These are phyloP conservation scores for Gonapodya prolifera DNA, from an alignment of 192 early-diverging fungal genomes.

Conservation along the genomic window DNA sequence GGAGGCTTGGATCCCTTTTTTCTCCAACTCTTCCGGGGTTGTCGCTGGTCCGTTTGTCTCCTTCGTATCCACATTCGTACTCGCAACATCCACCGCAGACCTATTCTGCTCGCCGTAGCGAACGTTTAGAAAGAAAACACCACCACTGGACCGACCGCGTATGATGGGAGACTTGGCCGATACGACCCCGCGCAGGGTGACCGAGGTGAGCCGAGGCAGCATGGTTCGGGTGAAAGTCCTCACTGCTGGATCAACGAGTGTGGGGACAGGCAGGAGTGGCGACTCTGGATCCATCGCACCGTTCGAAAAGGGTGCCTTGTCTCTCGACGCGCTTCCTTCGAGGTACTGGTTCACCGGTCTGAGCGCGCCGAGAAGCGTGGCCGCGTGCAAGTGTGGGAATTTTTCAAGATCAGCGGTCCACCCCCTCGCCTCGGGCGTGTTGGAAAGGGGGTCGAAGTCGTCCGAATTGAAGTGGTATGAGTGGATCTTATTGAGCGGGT, in stretches of 20 bases:
- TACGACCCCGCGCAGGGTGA: not conserved
- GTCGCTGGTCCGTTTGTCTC: not conserved
- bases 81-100: not conserved
- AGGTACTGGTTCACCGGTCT: not conserved
- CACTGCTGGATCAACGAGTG: not conserved
- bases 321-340: not conserved
- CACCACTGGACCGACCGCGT: not conserved
- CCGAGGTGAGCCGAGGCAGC: not conserved
- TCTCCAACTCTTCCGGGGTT: not conserved
- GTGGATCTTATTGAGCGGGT: not conserved
- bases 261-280: no score
- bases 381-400: not conserved
- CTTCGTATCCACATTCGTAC: not conserved
- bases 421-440: not conserved
- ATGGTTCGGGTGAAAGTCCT: not conserved
- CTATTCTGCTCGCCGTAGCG: not conserved
- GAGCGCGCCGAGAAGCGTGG: not conserved
- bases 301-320: no score
- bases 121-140: not conserved
- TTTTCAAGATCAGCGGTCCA: not conserved
- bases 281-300: no score
- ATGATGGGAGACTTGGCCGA: not conserved
- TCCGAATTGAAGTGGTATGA: not conserved
- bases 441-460: not conserved
- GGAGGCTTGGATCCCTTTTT: not conserved